Evolutionary conservation across 257 asterid species (phyloP), one percentile per base, ranked within the genome.

Genomic region (Scutellaria minor): DNA sequence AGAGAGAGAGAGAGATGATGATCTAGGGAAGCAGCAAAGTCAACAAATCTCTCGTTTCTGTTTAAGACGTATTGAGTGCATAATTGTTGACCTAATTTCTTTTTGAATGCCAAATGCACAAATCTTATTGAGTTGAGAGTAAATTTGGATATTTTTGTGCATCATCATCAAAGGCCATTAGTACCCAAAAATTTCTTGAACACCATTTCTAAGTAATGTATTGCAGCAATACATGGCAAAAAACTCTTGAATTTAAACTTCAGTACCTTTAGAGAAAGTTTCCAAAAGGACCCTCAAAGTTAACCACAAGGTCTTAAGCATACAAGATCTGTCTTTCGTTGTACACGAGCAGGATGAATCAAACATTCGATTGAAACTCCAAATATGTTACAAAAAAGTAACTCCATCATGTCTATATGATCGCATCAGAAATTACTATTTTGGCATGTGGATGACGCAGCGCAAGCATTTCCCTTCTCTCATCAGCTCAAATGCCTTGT

Each of bases 371-470:
- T 31, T 31, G 37, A 31, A 31, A 31, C 37, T 31, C 37, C 5
- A 4, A 1, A 31, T 31, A 31, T 31, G 37, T 31, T 31, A 31
- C 4, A 4, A 31, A 31, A 31, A 4, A 31, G 37, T 31, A 31
- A 31, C 37, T 31, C 5, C 37, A 31, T 31, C 37, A 31, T 31
- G 37, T 31, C 37, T 31, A 31, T 31, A 31, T 31, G 37, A 31
- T 31, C 3, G 5, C 44, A 9, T 47, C 15, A 52, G 12, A 35
- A 72, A 1, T 61, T 56, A 24, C 72, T 78, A 74, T 60, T 81
- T 78, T 12, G 85, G 79, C 95, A 93, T 86, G 83, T 91, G 95
- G 68, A 93, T 88, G 71, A 93, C 98, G 41, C 97, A 93, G 44
- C 98, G 97, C 89, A 93, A 75, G 75, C 97, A 91, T 79, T 90